These are phyloP conservation scores for Xenoacremonium recifei DNA, from an alignment of 2,329 filamentous ascomycete species.

Conservation along the genomic window DNA sequence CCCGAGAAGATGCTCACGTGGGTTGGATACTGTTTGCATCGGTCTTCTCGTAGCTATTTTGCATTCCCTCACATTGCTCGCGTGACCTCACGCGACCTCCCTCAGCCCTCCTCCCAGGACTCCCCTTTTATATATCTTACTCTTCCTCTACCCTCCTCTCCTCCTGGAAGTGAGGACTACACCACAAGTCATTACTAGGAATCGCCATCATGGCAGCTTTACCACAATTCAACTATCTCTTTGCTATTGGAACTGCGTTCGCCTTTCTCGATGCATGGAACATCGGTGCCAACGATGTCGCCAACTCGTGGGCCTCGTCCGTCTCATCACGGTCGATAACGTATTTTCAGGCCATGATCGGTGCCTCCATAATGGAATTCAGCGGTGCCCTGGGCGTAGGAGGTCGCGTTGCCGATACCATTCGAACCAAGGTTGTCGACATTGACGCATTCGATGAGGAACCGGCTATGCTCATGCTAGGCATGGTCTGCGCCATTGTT, in stretches of 20 bases:
- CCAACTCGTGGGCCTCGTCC: constrained; percentile 74
- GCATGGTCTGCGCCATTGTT: constrained; percentile 55
- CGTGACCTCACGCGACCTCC: too few relatives aligned
- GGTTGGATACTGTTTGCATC: too few relatives aligned
- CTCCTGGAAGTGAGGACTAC: too few relatives aligned
- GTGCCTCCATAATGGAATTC: constrained; percentile 61
- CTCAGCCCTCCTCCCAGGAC: too few relatives aligned
- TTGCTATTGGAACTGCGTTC: constrained; percentile 64
- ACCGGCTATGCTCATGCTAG: constrained; percentile 56
- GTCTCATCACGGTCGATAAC: constrained; percentile 67
- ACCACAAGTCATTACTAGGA: too few relatives aligned
- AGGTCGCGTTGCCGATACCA: constrained; percentile 59
- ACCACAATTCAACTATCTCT: constrained; percentile 60
- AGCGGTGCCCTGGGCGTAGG: constrained; percentile 60
- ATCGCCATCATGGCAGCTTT: constrained; percentile 23
- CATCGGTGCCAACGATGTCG: constrained; percentile 66
- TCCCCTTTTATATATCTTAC: too few relatives aligned
- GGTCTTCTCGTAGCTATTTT: too few relatives aligned
- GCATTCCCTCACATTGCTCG: too few relatives aligned
- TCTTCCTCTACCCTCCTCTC: too few relatives aligned
- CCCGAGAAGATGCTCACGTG: too few relatives aligned
- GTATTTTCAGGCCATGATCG: constrained; percentile 58
- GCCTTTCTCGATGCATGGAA: constrained; percentile 67
- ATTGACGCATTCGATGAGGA: constrained; percentile 43
- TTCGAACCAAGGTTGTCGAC: constrained; percentile 58